These are phyloP conservation scores for Phytophthora constricta DNA, from an alignment of 352 stramenopile genomes.

Conservation along the genomic window DNA sequence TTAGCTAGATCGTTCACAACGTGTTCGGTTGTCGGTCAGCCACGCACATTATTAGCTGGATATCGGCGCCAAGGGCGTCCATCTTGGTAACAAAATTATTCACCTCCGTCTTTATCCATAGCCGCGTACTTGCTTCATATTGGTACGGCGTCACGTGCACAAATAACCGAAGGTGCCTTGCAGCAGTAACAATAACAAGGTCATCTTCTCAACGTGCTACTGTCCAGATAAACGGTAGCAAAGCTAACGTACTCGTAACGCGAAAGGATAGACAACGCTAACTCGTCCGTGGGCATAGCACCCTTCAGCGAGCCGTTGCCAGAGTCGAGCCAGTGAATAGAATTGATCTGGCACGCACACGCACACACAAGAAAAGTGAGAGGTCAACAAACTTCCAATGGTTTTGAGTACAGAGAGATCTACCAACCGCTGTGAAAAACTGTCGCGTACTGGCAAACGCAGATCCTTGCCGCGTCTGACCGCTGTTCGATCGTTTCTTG, in stretches of 20 bases:
- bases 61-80: conserved; percentile 30
- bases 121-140: conserved; percentile 46
- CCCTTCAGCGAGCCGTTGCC: conserved; percentile 61
- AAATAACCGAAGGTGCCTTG: conserved; percentile 47
- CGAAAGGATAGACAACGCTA: conserved; percentile 43
- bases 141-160: conserved; percentile 79
- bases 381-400: background rate
- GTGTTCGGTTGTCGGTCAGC: background rate
- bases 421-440: conserved; percentile 46
- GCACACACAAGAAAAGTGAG: background rate
- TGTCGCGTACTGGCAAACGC: conserved; percentile 41
- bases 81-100: conserved; percentile 52
- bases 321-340: conserved; percentile 72
- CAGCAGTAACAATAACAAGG: background rate
- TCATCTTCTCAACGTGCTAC: background rate
- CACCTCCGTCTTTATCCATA: conserved; percentile 66
- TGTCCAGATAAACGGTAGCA: background rate
- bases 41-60: conserved; percentile 55
- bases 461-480: conserved; percentile 40
- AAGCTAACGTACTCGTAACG: conserved; percentile 39
- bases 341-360: conserved; percentile 46
- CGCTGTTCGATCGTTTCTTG: conserved; percentile 42
- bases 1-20: background rate
- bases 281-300: conserved; percentile 42
- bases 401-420: background rate